Conservation (phyloP, 352 stramenopile genomes). For the Phytophthora boehmeriae region DNA sequence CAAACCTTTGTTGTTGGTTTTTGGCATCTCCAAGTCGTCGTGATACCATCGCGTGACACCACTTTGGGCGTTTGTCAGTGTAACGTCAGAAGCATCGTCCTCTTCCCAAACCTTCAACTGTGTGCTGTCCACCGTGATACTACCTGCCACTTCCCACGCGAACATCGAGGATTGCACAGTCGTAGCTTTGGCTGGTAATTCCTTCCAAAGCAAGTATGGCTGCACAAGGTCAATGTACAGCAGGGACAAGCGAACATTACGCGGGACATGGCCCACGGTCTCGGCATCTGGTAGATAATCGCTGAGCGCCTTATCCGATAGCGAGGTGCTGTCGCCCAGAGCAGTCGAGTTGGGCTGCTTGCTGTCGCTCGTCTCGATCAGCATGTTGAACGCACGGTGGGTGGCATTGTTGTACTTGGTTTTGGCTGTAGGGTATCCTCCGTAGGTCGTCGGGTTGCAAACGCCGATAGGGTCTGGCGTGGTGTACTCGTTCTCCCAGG, state of each 20-base stretch:
- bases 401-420: slow-evolving; percentile 92
- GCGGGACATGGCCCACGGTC: slow-evolving; percentile 90
- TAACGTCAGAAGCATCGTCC: slow-evolving; percentile 28
- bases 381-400: slow-evolving; percentile 93
- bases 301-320: slow-evolving; percentile 52
- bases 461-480: slow-evolving; percentile 52
- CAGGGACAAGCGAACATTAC: slow-evolving; percentile 93
- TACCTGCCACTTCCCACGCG: slow-evolving; percentile 62
- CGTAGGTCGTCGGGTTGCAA: slow-evolving; percentile 87
- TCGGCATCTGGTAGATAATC: slow-evolving; percentile 48
- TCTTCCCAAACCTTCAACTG: slow-evolving; percentile 50
- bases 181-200: slow-evolving; percentile 17
- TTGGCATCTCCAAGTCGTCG: slow-evolving; percentile 41
- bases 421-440: slow-evolving; percentile 85
- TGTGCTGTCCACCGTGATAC: slow-evolving; percentile 66
- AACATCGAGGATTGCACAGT: slow-evolving; percentile 28
- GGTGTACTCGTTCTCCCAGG: slow-evolving; percentile 72
- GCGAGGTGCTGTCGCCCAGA: slow-evolving; percentile 68
- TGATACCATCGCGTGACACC: slow-evolving; percentile 74
- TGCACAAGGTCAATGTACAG: slow-evolving; percentile 93
- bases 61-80: slow-evolving; percentile 37
- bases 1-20: slow-evolving; percentile 62
- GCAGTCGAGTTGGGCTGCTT: slow-evolving; percentile 76
- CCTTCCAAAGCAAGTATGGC: slow-evolving; percentile 87
- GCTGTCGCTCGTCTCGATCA: slow-evolving; percentile 92